phyloP scores from a whole-genome alignment of 2,329 filamentous ascomycete genomes.

The Microdochium nivale region DNA sequence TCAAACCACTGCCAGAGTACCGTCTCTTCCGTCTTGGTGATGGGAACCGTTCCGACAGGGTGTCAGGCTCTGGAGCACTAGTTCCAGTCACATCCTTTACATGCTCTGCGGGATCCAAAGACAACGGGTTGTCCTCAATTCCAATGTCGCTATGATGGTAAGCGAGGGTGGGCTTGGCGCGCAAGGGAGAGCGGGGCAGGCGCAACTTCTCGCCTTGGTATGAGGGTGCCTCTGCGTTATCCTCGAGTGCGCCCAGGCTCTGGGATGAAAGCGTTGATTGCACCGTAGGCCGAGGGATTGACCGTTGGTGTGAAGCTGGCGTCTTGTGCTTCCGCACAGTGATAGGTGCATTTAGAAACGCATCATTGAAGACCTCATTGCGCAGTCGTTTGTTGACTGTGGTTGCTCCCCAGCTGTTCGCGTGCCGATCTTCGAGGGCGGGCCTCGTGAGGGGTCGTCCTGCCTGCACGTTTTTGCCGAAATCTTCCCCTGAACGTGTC shows the following conservation, averaged over 20 bases:
- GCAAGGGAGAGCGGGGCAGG: slow-evolving; percentile 14
- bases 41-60: slow-evolving; percentile 31
- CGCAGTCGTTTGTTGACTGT: slow-evolving; percentile 81
- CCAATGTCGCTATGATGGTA: slow-evolving; percentile 26
- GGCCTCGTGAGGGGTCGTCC: slow-evolving; percentile 20
- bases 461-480: slow-evolving; percentile 2
- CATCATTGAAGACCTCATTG: slow-evolving; percentile 87
- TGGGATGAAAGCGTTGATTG: background rate
- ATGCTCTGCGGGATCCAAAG: slow-evolving; percentile 25
- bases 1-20: slow-evolving; percentile 80
- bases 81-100: slow-evolving; percentile 52
- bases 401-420: slow-evolving; percentile 79
- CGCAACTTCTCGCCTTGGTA: background rate
- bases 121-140: slow-evolving; percentile 13
- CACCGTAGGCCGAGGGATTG: slow-evolving; percentile 40
- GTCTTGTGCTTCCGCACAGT: slow-evolving; percentile 69
- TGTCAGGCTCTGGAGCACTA: slow-evolving; percentile 56
- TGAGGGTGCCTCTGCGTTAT: background rate
- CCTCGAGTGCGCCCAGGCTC: background rate
- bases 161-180: slow-evolving; percentile 9
- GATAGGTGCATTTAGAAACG: slow-evolving; percentile 77
- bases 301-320: slow-evolving; percentile 52
- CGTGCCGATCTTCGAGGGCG: slow-evolving; percentile 43
- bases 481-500: background rate
- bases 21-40: slow-evolving; percentile 53